phyloP scores from a whole-genome alignment of 352 stramenopile genomes.

The Sclerospora graminicola region DNA sequence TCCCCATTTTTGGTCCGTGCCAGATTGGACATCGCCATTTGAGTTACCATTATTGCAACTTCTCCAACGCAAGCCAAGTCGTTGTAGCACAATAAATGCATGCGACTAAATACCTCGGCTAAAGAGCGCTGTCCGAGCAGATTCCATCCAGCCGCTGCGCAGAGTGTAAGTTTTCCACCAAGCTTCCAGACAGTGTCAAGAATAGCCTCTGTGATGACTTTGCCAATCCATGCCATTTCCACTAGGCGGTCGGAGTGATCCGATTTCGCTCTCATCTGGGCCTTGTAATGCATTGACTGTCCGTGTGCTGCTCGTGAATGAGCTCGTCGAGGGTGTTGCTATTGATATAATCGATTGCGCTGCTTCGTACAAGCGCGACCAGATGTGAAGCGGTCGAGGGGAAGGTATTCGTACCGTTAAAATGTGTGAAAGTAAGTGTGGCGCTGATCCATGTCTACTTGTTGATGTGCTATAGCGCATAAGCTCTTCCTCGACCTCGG shows the following conservation, averaged over 20 bases:
- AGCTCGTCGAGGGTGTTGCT: slow-evolving; percentile 9
- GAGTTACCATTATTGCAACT: slow-evolving; percentile 39
- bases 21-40: slow-evolving; percentile 27
- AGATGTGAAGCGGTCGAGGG: slow-evolving; percentile 35
- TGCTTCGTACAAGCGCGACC: slow-evolving; percentile 25
- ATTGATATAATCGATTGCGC: slow-evolving; percentile 18
- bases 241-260: slow-evolving; percentile 1
- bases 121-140: slow-evolving; percentile 43
- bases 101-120: slow-evolving; percentile 29
- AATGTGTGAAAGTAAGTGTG: slow-evolving; percentile 23
- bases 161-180: slow-evolving; percentile 46
- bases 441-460: background rate
- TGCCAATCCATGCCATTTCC: slow-evolving; percentile 37
- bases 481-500: slow-evolving; percentile 40
- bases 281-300: slow-evolving; percentile 20
- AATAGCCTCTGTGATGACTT: slow-evolving; percentile 44
- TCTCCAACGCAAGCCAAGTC: slow-evolving; percentile 37
- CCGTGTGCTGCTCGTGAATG: slow-evolving; percentile 14
- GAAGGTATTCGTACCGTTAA: slow-evolving; percentile 21
- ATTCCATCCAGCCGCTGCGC: too few relatives aligned
- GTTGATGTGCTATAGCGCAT: slow-evolving; percentile 17
- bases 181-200: slow-evolving; percentile 55
- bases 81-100: slow-evolving; percentile 47
- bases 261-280: slow-evolving; percentile 7
- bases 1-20: slow-evolving; percentile 1